Base-by-base conservation (phyloP, 192 early-diverging fungal species). In the Ambispora gerdemannii region DNA sequence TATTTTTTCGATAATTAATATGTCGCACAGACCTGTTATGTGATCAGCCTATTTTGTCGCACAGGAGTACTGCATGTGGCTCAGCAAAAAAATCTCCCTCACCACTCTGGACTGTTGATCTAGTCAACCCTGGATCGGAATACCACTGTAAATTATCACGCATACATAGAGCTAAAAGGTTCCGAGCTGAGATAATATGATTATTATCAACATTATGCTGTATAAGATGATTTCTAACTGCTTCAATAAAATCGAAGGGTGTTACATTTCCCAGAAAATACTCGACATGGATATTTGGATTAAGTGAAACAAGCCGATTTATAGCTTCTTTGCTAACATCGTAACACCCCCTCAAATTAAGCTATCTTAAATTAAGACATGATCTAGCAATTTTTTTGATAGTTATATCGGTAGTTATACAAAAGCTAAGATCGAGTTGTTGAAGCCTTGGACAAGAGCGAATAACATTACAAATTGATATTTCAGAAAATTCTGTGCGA, bases 331-430 rank as follows among this genome's bases (percentile, higher is more conserved):
- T 53, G 22, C 52, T 53, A 53, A 53, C 28, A 19, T 7, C 34
- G n/a, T 61, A 43, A 47, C 22, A 63, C 43, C 62, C 4, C 3
- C 20, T 43, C n/a, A 43, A 4, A 63, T 43, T 63, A 63, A 63
- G 36, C 25, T 43, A 59, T 63, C 47, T 63, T 63, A 63, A 49
- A 63, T 63, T 63, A 24, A 36, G 35, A 61, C 59, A 61, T 61
- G 59, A 61, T 34, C 59, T 34, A 61, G 59, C 13, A 53, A 53
- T 53, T 53, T 53, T 27, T 53, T 53, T n/a, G 52, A 53, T 61
- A 61, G 34, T 34, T 35, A 3, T 35, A 61, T 61, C 36, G 32
- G 22, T 63, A 63, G 47, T 63, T 63, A 4, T 27, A 49, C 62
- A 63, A 63, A 38, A 63, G 36, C n/a, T 63, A 59, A 59, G 30